Evolutionary conservation across 1,284 basidiomycete genomes (phyloP).

Genomic region (Leccinum pallidistipes): DNA sequence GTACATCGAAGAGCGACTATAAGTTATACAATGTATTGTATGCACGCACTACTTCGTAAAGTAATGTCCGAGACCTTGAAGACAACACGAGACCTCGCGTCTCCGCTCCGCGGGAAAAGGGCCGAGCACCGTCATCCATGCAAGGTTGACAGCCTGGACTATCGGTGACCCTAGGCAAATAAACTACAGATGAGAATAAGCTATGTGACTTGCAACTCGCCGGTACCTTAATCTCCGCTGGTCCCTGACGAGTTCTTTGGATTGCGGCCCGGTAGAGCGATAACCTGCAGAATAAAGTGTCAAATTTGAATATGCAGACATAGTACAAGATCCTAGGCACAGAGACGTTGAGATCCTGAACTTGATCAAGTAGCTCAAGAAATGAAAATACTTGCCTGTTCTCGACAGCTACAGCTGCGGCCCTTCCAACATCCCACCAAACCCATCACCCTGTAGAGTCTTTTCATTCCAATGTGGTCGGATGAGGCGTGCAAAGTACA

Average conservation of each 20-base stretch:
- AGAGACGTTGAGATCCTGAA: neutral
- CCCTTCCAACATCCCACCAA: neutral
- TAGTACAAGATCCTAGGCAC: neutral
- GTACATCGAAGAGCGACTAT: neutral
- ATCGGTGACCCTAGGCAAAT: neutral
- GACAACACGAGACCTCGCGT: neutral
- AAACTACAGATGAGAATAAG: neutral
- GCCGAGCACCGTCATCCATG: neutral
- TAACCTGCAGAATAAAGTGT: neutral
- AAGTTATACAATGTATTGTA: neutral
- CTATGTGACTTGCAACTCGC: neutral
- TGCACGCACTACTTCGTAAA: neutral
- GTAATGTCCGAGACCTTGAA: neutral
- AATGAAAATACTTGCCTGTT: neutral
- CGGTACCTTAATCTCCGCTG: neutral
- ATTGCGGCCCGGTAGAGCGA: too few relatives aligned
- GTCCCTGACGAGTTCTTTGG: neutral
- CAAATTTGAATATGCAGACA: neutral
- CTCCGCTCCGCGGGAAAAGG: neutral
- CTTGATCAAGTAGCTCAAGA: neutral
- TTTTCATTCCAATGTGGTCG: slow-evolving; percentile 87
- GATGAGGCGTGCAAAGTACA: slow-evolving; percentile 85
- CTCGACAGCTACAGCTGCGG: neutral
- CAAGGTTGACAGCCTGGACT: neutral
- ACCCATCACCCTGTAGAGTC: slow-evolving; percentile 11